Base-by-base conservation (phyloP, 2,329 filamentous ascomycete species). In the Fusarium anthophilum region DNA sequence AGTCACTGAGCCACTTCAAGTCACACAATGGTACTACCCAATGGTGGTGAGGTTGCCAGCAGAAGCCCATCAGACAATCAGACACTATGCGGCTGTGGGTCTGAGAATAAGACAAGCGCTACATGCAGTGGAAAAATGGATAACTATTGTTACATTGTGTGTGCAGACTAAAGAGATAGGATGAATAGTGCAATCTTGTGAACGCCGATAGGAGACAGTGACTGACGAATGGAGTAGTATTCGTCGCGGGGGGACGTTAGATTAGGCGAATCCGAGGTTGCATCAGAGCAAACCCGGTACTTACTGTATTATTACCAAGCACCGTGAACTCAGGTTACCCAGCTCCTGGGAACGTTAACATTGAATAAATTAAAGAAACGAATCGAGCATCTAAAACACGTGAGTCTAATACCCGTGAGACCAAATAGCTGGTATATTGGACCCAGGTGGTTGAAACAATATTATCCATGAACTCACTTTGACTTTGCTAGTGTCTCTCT, bases 211-310 rank as follows among this genome's bases (percentile, higher is more conserved):
- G 12, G 56, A 28, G 44, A 24, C 22, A 20, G 13, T 43, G 20
- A 54, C 24, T 30, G n/a, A 44, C 24, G 8, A 26, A 44, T 18
- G 17, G 32, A 43, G 64, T 66, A 24, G 48, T 41, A 48, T 66
- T 45, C 20, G 10, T 57, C 8, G 10, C 22, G 24, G 30, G 44
- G 28, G 20, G 10, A 48, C 8, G 30, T 28, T n/a, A 15, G n/a
- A 18, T 45, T 67, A 67, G 64, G 63, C 64, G 51, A 66, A 10
- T 26, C 14, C 8, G 18, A 48, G 35, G 63, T 66, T 65, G 17
- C 63, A 66, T 66, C 39, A 14, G 8, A 30, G 20, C n/a, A 22
- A 35, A 48, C 41, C 24, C 9, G 17, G 20, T 6, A 37, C 32
- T 58, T 37, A 58, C 30, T 30, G n/a, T 20, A 58, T 17, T 12